Conservation (phyloP, 306 rosid species). For the Cicer judaicum region DNA sequence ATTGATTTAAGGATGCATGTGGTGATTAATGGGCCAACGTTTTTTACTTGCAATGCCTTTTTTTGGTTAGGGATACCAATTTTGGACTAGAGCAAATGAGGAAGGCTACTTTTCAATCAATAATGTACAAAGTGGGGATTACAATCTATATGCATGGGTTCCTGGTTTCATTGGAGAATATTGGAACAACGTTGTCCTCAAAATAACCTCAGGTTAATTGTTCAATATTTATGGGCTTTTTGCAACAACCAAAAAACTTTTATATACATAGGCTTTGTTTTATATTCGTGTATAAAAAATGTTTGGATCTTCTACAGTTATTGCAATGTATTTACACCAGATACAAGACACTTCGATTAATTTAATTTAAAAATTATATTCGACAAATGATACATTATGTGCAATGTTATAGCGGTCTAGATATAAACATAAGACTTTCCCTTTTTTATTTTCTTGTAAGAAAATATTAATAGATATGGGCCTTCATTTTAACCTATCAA, state of each 20-base stretch:
- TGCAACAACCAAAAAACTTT: neutral
- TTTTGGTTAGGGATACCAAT: constrained; percentile 79
- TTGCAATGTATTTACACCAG: too few species aligned
- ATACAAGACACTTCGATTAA: too few species aligned
- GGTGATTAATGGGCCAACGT: neutral
- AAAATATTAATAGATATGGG: too few species aligned
- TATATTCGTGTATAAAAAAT: too few species aligned
- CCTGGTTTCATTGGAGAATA: constrained; percentile 80
- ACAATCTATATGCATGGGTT: constrained; percentile 76
- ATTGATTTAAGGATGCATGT: neutral
- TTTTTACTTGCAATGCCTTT: neutral
- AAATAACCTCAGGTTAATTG: constrained; percentile 62
- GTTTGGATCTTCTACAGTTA: too few species aligned
- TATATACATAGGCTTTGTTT: neutral
- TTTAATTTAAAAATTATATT: too few species aligned
- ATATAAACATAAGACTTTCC: too few species aligned
- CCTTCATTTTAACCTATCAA: too few species aligned
- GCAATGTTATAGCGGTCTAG: too few species aligned
- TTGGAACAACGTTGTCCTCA: constrained; percentile 46
- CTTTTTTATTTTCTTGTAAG: too few species aligned
- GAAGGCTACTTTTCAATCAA: constrained; percentile 64
- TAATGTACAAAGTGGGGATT: constrained; percentile 60
- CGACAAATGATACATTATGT: too few species aligned
- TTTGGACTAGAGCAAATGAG: constrained; percentile 68
- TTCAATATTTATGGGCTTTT: neutral